Evolutionary conservation across 202 grass and related monocot species (phyloP), one percentile per base, ranked within the genome.

Genomic region (Zizania palustris): DNA sequence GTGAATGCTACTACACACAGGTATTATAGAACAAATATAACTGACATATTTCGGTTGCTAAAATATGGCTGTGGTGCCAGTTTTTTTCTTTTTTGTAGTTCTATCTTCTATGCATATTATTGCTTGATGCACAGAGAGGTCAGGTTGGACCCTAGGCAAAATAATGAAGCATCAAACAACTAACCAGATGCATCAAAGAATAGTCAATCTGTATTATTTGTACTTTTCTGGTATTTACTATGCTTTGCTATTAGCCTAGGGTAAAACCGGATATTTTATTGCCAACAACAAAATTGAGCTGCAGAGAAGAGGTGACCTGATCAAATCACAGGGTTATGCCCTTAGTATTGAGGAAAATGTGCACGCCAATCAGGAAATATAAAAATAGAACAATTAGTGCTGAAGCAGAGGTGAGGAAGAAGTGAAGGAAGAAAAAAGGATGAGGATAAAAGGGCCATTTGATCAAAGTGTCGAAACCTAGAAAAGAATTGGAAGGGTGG

Each of bases 121-220:
- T 37, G 9, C 12, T 58, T 28, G 18, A 6, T 54, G 14, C 45
- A 55, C 45, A 43, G 11, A 72, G 53, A 58, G 36, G 42, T 34
- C 14, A 65, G 6, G 15, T 67, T 78, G 15, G 22, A 37, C 54
- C 22, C 44, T 80, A 69, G 51, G 22, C 7, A 62, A 75, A 72
- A 75, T 54, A 67, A 35, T 21, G 37, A 69, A 75, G 55, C 41
- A 74, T 53, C 53, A 75, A 80, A 80, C 21, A 33, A 65, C 28
- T 28, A 28, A 28, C 45, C 62, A 80, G 73, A 53, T 68, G 43
- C 63, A 60, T 60, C 67, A 35, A 45, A 28, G 28, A 28, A 59
- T 12, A 76, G 65, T 39, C 51, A 55, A 39, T 28, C 18, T 37
- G 14, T 61, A n/a, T 3, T 54, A 54, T n/a, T 55, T 54, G 15